Conservation (phyloP, 2,329 filamentous ascomycete species). For the Fusarium equiseti region DNA sequence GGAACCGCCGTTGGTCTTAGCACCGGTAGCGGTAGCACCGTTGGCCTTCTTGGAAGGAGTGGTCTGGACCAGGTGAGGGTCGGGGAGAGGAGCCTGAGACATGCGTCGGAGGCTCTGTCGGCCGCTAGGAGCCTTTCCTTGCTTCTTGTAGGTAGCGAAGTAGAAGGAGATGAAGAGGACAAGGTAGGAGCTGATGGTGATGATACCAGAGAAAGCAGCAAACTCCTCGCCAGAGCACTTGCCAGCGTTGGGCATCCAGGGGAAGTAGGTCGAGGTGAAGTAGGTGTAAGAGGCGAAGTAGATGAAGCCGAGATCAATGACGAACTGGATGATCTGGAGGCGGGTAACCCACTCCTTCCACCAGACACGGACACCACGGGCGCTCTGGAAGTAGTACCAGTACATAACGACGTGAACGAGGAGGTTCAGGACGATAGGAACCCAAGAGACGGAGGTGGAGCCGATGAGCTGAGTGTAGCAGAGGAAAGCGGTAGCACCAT, state of each 20-base stretch:
- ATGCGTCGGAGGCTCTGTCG: conserved; percentile 80
- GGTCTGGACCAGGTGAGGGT: conserved; percentile 75
- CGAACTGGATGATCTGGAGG: conserved; percentile 96
- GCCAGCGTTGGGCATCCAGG: conserved; percentile 84
- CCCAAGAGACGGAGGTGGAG: conserved; percentile 93
- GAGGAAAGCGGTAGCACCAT: conserved; percentile 94
- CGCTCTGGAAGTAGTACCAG: conserved; percentile 99
- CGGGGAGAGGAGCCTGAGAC: conserved; percentile 77
- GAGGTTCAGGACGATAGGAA: conserved; percentile 91
- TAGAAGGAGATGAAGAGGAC: conserved; percentile 99
- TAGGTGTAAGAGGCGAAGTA: conserved; percentile 99
- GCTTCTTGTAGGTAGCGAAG: conserved; percentile 94
- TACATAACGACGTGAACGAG: conserved; percentile 98
- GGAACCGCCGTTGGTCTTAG: conserved; percentile 69
- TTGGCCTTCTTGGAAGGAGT: conserved; percentile 61
- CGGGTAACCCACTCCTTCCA: conserved; percentile 99
- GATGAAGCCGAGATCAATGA: conserved; percentile 97
- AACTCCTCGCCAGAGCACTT: conserved; percentile 96
- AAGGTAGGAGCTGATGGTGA: conserved; percentile 92
- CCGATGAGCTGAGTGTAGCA: conserved; percentile 98
- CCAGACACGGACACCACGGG: conserved; percentile 94
- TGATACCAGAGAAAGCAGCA: conserved; percentile 91
- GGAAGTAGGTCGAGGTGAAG: conserved; percentile 92
- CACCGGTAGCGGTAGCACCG: conserved; percentile 65
- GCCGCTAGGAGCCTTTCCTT: conserved; percentile 80